A percentile compares a stretch with the other conserved stretches of the same genome.
phyloP scores from a whole-genome alignment of 176 grass and related monocot genomes.

The Avena eriantha region DNA sequence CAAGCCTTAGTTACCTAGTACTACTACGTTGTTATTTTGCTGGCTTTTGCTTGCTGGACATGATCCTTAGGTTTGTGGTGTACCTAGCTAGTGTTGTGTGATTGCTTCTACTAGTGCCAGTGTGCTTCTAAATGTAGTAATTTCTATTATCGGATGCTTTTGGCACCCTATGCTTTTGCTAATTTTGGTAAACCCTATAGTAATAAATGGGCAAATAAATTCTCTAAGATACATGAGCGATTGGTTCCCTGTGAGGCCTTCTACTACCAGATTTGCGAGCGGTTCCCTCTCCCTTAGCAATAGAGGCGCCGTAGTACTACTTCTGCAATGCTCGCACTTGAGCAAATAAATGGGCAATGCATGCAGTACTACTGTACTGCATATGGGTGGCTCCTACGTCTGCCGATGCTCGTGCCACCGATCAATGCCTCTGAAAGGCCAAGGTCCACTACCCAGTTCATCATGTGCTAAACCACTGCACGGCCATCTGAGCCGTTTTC shows the following conservation, averaged over 20 bases:
- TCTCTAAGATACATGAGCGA: not conserved
- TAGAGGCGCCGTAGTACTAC: not conserved
- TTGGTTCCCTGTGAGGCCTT: not conserved
- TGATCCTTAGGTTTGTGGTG: not conserved
- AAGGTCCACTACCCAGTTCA: not conserved
- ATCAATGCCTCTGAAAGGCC: not conserved
- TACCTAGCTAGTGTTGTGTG: not conserved
- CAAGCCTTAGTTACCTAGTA: not conserved
- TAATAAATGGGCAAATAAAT: not conserved
- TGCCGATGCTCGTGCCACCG: not conserved
- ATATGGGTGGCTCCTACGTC: no score
- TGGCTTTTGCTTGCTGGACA: not conserved
- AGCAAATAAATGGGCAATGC: no score
- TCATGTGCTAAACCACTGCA: not conserved
- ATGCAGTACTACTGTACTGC: no score
- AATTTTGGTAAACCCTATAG: not conserved
- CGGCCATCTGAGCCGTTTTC: conserved; percentile 12
- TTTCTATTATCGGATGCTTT: not conserved
- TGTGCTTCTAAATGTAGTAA: not conserved
- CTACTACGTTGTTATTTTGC: not conserved
- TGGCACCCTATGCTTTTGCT: not conserved
- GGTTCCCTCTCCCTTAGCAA: not conserved
- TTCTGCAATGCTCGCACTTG: no score
- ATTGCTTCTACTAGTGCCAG: conserved; percentile 7
- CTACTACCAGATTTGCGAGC: not conserved